Evolutionary conservation across 2,329 filamentous ascomycete genomes (phyloP).

Genomic region (Fusarium sp.): DNA sequence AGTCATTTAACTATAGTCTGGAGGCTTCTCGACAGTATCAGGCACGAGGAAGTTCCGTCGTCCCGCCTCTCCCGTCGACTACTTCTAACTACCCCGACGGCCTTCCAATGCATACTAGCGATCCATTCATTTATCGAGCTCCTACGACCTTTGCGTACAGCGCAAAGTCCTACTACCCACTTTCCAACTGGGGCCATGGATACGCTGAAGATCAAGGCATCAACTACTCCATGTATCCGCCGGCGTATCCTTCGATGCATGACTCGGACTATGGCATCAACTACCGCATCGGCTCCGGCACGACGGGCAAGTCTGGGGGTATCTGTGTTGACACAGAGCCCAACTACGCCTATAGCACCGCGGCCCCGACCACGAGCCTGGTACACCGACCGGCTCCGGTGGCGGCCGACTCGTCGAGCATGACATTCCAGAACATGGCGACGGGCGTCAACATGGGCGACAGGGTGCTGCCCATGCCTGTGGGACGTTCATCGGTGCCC

Average conservation of each 20-base stretch:
- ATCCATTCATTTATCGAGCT: constrained; percentile 33
- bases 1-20: constrained; percentile 43
- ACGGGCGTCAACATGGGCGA: constrained; percentile 29
- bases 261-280: constrained; percentile 42
- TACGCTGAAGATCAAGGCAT: constrained; percentile 42
- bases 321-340: constrained; percentile 44
- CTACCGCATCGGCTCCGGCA: constrained; percentile 40
- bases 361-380: constrained; percentile 21
- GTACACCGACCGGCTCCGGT: constrained; percentile 26
- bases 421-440: constrained; percentile 37
- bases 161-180: constrained; percentile 40
- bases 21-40: constrained; percentile 47
- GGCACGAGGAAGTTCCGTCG: constrained; percentile 34
- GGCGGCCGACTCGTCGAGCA: constrained; percentile 19
- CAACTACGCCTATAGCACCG: constrained; percentile 40
- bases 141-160: constrained; percentile 38
- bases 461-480: constrained; percentile 33
- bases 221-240: constrained; percentile 40
- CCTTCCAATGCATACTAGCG: constrained; percentile 26
- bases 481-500: constrained; percentile 27
- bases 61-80: constrained; percentile 21
- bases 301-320: constrained; percentile 26
- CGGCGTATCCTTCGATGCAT: constrained; percentile 29
- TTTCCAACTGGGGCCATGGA: constrained; percentile 38
- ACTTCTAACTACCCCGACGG: constrained; percentile 31